phyloP scores from a whole-genome alignment of 768 basidiomycete genomes.

The Phlebiopsis gigantea region DNA sequence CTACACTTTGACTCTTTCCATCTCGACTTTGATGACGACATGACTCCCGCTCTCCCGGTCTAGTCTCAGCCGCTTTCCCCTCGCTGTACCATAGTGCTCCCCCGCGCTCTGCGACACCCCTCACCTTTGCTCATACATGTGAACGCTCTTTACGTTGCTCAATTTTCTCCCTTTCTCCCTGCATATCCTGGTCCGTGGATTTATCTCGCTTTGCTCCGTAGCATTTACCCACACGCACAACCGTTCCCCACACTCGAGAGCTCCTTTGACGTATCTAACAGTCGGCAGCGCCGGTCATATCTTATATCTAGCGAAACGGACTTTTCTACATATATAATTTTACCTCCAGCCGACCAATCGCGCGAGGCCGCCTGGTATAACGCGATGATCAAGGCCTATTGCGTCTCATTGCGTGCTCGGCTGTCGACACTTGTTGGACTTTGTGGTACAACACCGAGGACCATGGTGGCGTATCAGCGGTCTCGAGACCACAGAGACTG shows the following conservation, averaged over 20 bases:
- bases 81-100: neutral
- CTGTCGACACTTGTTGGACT: neutral
- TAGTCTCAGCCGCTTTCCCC: neutral
- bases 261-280: neutral
- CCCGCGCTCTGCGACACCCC: neutral
- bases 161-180: neutral
- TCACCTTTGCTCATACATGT: neutral
- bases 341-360: neutral
- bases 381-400: neutral
- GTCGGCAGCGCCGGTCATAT: neutral
- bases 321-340: neutral
- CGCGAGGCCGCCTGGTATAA: neutral
- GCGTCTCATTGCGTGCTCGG: neutral
- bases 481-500: neutral
- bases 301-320: neutral
- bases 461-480: neutral
- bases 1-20: slow-evolving; percentile 68
- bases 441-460: neutral
- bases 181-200: neutral
- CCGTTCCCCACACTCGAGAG: neutral
- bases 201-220: neutral
- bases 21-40: slow-evolving; percentile 37
- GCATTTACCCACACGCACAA: too few species aligned
- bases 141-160: neutral
- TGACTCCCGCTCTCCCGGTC: neutral